A percentile compares a stretch with the other conserved stretches of the same genome.
phyloP scores from a whole-genome alignment of 441 rosid genomes.

The Cnidoscolus chayamansa region DNA sequence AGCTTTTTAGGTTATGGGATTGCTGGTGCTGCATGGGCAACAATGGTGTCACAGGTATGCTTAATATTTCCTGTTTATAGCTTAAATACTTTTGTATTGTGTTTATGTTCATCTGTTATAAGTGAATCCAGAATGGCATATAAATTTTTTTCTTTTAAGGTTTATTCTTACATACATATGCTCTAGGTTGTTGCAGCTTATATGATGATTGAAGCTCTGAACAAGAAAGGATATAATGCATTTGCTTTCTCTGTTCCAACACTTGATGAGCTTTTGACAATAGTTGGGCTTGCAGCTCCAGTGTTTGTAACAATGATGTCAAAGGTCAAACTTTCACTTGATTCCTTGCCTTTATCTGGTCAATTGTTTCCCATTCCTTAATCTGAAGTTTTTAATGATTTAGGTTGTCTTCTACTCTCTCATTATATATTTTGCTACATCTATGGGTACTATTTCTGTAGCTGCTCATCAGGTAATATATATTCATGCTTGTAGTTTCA shows the following conservation, averaged over 20 bases:
- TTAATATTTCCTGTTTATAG: neutral
- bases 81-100: neutral
- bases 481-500: slow-evolving; percentile 5
- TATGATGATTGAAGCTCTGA: slow-evolving; percentile 81
- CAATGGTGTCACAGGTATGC: slow-evolving; percentile 85
- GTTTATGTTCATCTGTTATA: neutral
- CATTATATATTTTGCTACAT: slow-evolving; percentile 75
- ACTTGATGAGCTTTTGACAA: slow-evolving; percentile 45
- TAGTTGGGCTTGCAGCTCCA: slow-evolving; percentile 77
- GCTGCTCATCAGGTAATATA: slow-evolving; percentile 90
- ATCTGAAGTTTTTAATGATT: slow-evolving; percentile 27
- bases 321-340: slow-evolving; percentile 42
- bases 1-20: slow-evolving; percentile 72
- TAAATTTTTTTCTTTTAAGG: slow-evolving; percentile 3
- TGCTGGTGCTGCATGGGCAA: slow-evolving; percentile 98
- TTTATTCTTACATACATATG: slow-evolving; percentile 25
- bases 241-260: slow-evolving; percentile 62
- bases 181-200: slow-evolving; percentile 78
- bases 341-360: slow-evolving; percentile 4
- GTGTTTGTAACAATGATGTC: slow-evolving; percentile 65
- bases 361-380: neutral
- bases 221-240: slow-evolving; percentile 71
- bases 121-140: neutral
- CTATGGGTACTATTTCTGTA: slow-evolving; percentile 72
- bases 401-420: slow-evolving; percentile 83